Base-by-base conservation (phyloP, 2,329 filamentous ascomycete genomes). In the Aphanocladium album region DNA sequence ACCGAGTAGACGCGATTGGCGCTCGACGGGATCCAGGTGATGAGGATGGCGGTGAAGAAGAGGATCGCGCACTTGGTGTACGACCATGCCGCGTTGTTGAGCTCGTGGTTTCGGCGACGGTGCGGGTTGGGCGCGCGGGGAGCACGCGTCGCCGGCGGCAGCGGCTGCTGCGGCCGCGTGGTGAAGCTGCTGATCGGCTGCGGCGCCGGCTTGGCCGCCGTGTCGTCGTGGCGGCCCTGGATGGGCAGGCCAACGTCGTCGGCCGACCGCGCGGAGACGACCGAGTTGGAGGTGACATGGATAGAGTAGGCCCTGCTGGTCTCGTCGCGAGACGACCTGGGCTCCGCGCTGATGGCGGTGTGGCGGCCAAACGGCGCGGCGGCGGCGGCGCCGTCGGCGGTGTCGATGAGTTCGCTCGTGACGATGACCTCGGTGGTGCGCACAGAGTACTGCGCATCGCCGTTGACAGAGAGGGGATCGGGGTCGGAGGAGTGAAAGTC, bases 1-100 rank as follows among this genome's bases (percentile, higher is more conserved):
- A 92, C 78, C 3, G 85, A 85, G 73, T 89, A 92, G 17, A 93
- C 82, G 11, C 91, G 82, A 71, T 96, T 95, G 62, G 88, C 82
- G 23, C 87, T 90, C 1, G 89, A 92, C 1, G 85, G 91, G 61
- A 93, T 84, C 88, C 88, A 91, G 6, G 89, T 90, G 27, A 90
- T 81, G 55, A 90, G 77, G 62, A 91, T 80, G 0, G 87, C 87
- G 1, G 85, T 79, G 73, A 90, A 90, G 78, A 90, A 90, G 9
- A 90, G 79, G 30, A 89, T 77, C 0, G 88, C 82, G 51, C 87
- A 89, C 67, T 89, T 89, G 60, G 87, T 84, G 69, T 90, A 90
- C 1, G 83, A 81, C 84, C 84, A 88, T 1, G 86, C 83, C 2
- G 87, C 87, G 39, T 80, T 86, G 69, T 82, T 86, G 21, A 84